Percentiles rank a stretch among this genome's conserved stretches.
These are phyloP conservation scores for Podospora pseudocomata DNA, from an alignment of 495 filamentous ascomycete genomes.

Conservation along the genomic window DNA sequence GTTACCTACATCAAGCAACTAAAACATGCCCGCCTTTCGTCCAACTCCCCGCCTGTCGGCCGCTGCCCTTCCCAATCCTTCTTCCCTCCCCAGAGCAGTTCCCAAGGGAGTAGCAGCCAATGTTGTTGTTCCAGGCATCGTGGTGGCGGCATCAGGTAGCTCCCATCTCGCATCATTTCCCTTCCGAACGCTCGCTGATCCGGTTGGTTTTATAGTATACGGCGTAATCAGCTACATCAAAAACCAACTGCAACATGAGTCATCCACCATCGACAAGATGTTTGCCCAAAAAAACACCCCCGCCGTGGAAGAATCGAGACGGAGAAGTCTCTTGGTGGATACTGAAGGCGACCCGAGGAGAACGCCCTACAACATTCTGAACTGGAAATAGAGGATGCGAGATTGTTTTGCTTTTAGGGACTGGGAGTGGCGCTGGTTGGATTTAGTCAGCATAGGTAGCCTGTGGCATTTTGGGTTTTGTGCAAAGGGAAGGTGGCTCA, in stretches of 20 bases:
- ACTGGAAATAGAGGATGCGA: not conserved
- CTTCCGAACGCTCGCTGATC: not conserved
- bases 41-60: not conserved
- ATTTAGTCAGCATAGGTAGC: too few relatives aligned
- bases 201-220: not conserved
- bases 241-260: not conserved
- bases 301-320: not conserved
- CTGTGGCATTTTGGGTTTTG: too few relatives aligned
- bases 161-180: not conserved
- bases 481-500: too few relatives aligned
- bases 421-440: not conserved
- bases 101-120: not conserved
- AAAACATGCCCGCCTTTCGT: conserved; percentile 5
- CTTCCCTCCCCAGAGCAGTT: not conserved
- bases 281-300: conserved; percentile 7
- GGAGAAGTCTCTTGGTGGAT: conserved; percentile 5
- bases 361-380: conserved; percentile 5
- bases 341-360: conserved; percentile 5
- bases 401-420: not conserved
- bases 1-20: not conserved
- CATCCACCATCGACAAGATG: not conserved
- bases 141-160: not conserved
- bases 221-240: conserved; percentile 4
- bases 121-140: not conserved
- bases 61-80: not conserved